Evolutionary conservation across 495 filamentous ascomycete genomes (phyloP).

Genomic region (Aspergillus sclerotioniger): DNA sequence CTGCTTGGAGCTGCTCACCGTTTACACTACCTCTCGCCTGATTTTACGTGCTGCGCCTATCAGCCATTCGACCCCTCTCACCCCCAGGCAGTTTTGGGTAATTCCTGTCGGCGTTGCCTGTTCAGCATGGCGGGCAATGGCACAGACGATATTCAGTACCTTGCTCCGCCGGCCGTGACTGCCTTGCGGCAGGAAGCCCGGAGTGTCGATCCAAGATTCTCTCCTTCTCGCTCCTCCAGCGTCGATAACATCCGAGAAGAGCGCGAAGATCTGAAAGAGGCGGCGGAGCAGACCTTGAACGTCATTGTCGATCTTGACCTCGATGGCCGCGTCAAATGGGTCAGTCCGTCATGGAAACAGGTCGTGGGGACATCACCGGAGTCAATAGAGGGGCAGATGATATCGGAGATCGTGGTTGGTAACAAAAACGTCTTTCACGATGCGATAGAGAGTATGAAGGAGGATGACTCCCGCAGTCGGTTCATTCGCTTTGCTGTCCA

Average conservation of each 20-base stretch:
- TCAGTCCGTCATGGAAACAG: constrained; percentile 94
- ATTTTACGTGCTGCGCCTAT: constrained; percentile 4
- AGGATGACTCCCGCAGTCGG: constrained; percentile 88
- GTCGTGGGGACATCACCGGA: constrained; percentile 78
- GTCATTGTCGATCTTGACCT: constrained; percentile 91
- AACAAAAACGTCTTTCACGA: constrained; percentile 76
- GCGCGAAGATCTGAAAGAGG: constrained; percentile 88
- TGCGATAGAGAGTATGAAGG: constrained; percentile 81
- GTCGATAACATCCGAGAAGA: constrained; percentile 72
- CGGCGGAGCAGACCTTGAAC: constrained; percentile 93
- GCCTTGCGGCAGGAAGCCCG: constrained; percentile 55
- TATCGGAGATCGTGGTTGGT: constrained; percentile 77
- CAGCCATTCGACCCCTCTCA: constrained; percentile 7
- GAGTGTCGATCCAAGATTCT: constrained; percentile 38
- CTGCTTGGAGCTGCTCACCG: constrained; percentile 29
- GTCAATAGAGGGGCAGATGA: constrained; percentile 70
- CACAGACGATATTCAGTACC: constrained; percentile 39
- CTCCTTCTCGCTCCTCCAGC: constrained; percentile 57
- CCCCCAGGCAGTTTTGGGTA: neutral
- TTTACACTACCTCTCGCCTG: constrained; percentile 5
- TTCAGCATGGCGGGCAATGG: constrained; percentile 48
- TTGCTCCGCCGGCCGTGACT: constrained; percentile 51
- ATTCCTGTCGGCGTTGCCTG: constrained; percentile 13
- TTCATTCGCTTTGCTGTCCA: constrained; percentile 82
- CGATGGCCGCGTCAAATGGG: constrained; percentile 87